Conservation (phyloP, 495 filamentous ascomycete genomes). For the Penicillium parvum region DNA sequence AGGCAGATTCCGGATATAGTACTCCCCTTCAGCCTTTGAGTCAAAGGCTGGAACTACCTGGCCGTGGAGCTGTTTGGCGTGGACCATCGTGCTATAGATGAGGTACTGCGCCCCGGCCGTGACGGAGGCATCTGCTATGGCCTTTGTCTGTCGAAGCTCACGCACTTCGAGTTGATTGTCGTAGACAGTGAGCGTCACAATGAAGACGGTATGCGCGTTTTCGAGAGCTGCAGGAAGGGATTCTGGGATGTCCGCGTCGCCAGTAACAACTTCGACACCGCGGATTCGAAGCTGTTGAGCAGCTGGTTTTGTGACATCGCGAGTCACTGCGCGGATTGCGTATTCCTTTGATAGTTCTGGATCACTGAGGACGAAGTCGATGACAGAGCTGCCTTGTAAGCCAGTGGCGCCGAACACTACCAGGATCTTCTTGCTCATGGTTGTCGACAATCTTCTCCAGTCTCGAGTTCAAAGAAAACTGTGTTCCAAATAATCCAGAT, state of each 20-base stretch:
- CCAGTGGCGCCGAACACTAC: constrained; percentile 49
- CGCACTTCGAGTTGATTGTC: constrained; percentile 23
- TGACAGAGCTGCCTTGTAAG: constrained; percentile 29
- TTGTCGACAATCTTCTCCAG: no score
- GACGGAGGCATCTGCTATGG: constrained; percentile 48
- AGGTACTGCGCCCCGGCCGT: constrained; percentile 20
- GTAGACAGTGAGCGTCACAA: no score
- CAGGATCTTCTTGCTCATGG: constrained; percentile 35
- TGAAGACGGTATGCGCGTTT: constrained; percentile 33
- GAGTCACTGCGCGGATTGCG: constrained; percentile 34
- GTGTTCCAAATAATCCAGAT: no score
- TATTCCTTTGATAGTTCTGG: constrained; percentile 31
- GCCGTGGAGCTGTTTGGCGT: constrained; percentile 12
- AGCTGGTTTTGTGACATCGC: constrained; percentile 20
- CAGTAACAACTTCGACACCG: constrained; percentile 22
- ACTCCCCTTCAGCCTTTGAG: constrained; percentile 37
- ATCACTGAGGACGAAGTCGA: constrained; percentile 23
- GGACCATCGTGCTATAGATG: constrained; percentile 23
- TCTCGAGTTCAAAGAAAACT: not conserved
- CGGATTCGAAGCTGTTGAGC: constrained; percentile 16
- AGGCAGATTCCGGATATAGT: constrained; percentile 35
- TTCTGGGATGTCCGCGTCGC: constrained; percentile 47
- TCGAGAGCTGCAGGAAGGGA: constrained; percentile 35
- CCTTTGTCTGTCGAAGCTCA: constrained; percentile 51
- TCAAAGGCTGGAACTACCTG: constrained; percentile 27